phyloP scores from a whole-genome alignment of 495 filamentous ascomycete genomes.

The Chaetomium cochliodes region DNA sequence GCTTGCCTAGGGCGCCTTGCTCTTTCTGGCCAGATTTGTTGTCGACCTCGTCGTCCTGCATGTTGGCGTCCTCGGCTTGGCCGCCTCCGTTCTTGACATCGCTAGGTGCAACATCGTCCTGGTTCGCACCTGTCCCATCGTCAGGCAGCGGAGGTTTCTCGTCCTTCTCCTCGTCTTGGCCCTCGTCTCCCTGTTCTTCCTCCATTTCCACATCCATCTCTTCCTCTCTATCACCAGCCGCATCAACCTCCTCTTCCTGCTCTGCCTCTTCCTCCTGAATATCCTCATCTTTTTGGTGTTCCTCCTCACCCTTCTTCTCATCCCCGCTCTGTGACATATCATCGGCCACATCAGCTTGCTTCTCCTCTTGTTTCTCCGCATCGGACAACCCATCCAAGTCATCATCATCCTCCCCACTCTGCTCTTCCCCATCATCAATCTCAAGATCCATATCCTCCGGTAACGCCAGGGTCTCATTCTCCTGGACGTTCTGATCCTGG shows the following conservation, averaged over 20 bases:
- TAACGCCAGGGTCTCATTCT: constrained; percentile 56
- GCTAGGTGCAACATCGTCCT: constrained; percentile 66
- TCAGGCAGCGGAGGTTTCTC: constrained; percentile 37
- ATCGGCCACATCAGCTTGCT: constrained; percentile 21
- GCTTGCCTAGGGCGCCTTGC: constrained; percentile 49
- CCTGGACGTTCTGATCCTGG: constrained; percentile 65
- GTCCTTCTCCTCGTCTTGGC: constrained; percentile 36
- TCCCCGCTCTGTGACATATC: constrained; percentile 21
- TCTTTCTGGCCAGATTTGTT: constrained; percentile 49
- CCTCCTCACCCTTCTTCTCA: constrained; percentile 29
- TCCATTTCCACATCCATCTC: constrained; percentile 43
- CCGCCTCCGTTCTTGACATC: constrained; percentile 59
- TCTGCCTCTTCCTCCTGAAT: constrained; percentile 32
- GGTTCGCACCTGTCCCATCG: constrained; percentile 53
- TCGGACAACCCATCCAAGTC: constrained; percentile 59
- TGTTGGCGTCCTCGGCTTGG: constrained; percentile 54
- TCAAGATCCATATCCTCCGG: constrained; percentile 76
- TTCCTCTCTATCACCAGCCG: constrained; percentile 36
- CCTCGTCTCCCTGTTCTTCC: constrained; percentile 36
- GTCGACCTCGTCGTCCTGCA: constrained; percentile 43
- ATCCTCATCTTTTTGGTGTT: constrained; percentile 51
- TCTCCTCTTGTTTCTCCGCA: constrained; percentile 33
- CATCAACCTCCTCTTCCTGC: constrained; percentile 35
- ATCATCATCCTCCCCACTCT: constrained; percentile 49
- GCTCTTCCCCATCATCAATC: constrained; percentile 50